Conservation (phyloP, 2,329 filamentous ascomycete genomes). For the Ramularia endophylla region DNA sequence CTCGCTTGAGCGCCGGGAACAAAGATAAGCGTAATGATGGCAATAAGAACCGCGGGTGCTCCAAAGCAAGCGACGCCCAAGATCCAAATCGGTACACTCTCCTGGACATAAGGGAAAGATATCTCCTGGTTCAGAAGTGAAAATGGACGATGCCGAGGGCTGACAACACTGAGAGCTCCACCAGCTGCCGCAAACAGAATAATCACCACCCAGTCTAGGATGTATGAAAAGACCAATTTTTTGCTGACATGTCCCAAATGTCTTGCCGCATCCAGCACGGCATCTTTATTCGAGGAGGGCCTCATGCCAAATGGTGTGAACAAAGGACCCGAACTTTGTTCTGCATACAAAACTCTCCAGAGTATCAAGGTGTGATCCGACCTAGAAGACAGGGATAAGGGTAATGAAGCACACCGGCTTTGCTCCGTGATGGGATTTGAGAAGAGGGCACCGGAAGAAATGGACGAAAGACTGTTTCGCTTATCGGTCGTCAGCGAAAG, state of each 20-base stretch:
- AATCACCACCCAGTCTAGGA: conserved; percentile 68
- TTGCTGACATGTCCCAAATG: conserved; percentile 13
- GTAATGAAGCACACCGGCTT: no score
- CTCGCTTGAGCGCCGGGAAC: conserved; percentile 64
- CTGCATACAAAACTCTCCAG: no score
- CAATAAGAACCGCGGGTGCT: conserved; percentile 62
- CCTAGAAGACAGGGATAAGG: no score
- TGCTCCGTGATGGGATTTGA: no score
- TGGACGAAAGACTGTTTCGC: no score
- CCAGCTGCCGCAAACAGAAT: conserved; percentile 31
- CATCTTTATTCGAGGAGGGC: conserved; percentile 3
- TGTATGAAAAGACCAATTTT: conserved; percentile 57
- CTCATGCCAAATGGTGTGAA: background rate
- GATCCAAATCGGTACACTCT: conserved; percentile 64
- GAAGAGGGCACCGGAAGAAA: background rate
- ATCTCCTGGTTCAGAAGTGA: conserved; percentile 69
- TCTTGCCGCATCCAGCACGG: conserved; percentile 9
- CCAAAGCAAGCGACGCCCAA: conserved; percentile 59
- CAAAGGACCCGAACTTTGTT: no score
- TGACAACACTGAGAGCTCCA: conserved; percentile 47
- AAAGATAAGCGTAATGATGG: conserved; percentile 60
- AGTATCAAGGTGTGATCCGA: no score
- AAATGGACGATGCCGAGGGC: conserved; percentile 65
- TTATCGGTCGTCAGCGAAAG: no score
- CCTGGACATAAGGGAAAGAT: conserved; percentile 66